Percentiles rank a stretch among this genome's conserved stretches.
These are phyloP conservation scores for Epichloe baconii DNA, from an alignment of 2,329 filamentous ascomycete genomes.

Conservation along the genomic window DNA sequence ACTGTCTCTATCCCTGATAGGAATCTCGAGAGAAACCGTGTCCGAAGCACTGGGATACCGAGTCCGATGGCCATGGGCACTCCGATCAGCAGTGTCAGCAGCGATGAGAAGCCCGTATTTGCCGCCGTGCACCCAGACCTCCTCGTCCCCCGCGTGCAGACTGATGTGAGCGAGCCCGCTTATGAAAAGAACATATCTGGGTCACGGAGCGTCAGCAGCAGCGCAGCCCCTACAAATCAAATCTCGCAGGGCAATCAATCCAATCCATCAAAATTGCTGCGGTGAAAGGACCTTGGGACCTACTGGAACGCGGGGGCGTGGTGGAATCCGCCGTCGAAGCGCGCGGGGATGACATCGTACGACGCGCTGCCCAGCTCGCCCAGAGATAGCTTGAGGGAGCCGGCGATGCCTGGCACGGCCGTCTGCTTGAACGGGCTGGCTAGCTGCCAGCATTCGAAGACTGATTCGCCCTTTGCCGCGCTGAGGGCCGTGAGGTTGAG, in stretches of 20 bases:
- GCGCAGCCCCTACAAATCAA: not conserved
- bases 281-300: slow-evolving; percentile 13
- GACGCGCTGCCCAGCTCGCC: slow-evolving; percentile 20
- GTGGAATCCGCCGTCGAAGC: slow-evolving; percentile 27
- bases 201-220: not conserved
- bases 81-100: slow-evolving; percentile 27
- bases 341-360: slow-evolving; percentile 23
- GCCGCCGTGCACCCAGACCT: slow-evolving; percentile 26
- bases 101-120: slow-evolving; percentile 28
- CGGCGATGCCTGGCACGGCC: slow-evolving; percentile 18
- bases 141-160: slow-evolving; percentile 22
- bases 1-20: not conserved
- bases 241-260: not conserved
- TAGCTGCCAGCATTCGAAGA: slow-evolving; percentile 33
- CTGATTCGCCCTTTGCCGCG: slow-evolving; percentile 23
- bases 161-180: slow-evolving; percentile 27
- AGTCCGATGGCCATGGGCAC: slow-evolving; percentile 26
- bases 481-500: slow-evolving; percentile 30
- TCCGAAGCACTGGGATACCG: slow-evolving; percentile 24
- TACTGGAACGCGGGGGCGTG: slow-evolving; percentile 29
- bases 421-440: slow-evolving; percentile 11
- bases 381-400: slow-evolving; percentile 17
- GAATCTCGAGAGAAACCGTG: slow-evolving; percentile 20
- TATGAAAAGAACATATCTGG: slow-evolving; percentile 23
- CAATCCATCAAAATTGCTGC: not conserved